A percentile compares a stretch with the other conserved stretches of the same genome.
These are phyloP conservation scores for Hypholoma fasciculare DNA, from an alignment of 768 basidiomycete genomes.

Conservation along the genomic window DNA sequence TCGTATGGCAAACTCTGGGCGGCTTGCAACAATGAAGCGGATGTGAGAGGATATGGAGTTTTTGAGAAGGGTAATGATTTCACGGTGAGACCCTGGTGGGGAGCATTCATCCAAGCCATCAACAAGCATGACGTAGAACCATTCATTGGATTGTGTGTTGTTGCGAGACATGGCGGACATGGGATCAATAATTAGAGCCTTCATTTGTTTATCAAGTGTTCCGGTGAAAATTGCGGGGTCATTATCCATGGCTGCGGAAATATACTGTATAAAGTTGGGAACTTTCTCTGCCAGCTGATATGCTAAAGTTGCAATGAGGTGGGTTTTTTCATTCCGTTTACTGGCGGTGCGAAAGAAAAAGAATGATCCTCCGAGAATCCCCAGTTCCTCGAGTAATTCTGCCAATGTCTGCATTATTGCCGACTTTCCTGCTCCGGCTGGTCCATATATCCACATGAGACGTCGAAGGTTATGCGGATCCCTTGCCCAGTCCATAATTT, in stretches of 20 bases:
- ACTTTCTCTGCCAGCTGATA: slow-evolving; percentile 10
- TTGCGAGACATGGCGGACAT: neutral
- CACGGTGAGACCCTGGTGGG: slow-evolving; percentile 1
- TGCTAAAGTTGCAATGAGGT: slow-evolving; percentile 12
- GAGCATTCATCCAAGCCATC: slow-evolving; percentile 21
- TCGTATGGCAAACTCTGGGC: slow-evolving; percentile 7
- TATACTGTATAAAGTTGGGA: neutral
- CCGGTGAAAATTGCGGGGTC: slow-evolving; percentile 8
- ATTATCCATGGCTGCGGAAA: neutral
- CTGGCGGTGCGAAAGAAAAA: slow-evolving; percentile 10
- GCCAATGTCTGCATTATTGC: slow-evolving; percentile 16
- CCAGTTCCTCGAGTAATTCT: neutral
- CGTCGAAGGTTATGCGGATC: neutral
- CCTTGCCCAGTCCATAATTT: slow-evolving; percentile 8
- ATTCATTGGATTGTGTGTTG: neutral
- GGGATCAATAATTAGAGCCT: slow-evolving; percentile 10
- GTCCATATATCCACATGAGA: slow-evolving; percentile 18
- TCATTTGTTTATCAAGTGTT: slow-evolving; percentile 3
- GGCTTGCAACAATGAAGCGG: slow-evolving; percentile 8
- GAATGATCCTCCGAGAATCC: slow-evolving; percentile 9
- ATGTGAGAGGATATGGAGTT: neutral
- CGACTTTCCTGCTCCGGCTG: slow-evolving; percentile 20
- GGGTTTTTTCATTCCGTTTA: neutral
- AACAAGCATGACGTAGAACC: slow-evolving; percentile 7
- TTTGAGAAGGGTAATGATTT: neutral